Evolutionary conservation across 2,329 filamentous ascomycete genomes (phyloP), one percentile per base, ranked within the genome.

Genomic region (Xylariales sp.): DNA sequence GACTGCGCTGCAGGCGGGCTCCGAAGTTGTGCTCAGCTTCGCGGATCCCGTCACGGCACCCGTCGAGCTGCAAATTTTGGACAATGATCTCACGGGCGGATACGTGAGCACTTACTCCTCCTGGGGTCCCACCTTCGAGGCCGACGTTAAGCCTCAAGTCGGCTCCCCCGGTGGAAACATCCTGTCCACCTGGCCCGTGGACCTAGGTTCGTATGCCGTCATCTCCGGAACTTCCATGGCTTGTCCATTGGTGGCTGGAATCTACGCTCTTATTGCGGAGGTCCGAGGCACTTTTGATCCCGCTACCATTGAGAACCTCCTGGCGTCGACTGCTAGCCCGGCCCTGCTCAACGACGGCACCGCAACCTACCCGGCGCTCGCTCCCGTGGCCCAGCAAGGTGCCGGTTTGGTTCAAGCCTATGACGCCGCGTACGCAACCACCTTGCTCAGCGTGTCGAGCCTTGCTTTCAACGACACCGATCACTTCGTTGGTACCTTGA

Each of bases 391-490:
- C 4, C 79, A 84, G 51, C 76, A 81, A 48, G 80, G 80, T 10
- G 72, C 60, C 19, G 80, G 80, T 25, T 60, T 82, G 11, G 60
- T 83, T 33, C 74, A 80, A 47, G 78, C 76, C 4, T 72, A 73
- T 44, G 73, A 80, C 40, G 75, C 77, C 4, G 74, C 78, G 5
- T 68, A 73, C 46, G 62, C 72, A 13, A 74, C 66, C 3, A 70
- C 71, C 3, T 50, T 75, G 11, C 60, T 83, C 15, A 71, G 69
- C 48, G 69, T 66, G 8, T 73, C 73, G n/a, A 75, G 70, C 53
- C 57, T 84, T 12, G 69, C 74, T 4, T 81, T 83, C 60, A 83
- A 83, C 52, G 79, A 84, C 54, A 79, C 77, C 0, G 73, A 76
- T 45, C 54, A 82, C 62, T 71, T 79, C 44, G 54, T 55, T 31